Conservation (phyloP, 768 basidiomycete genomes). For the Hericium coralloides region DNA sequence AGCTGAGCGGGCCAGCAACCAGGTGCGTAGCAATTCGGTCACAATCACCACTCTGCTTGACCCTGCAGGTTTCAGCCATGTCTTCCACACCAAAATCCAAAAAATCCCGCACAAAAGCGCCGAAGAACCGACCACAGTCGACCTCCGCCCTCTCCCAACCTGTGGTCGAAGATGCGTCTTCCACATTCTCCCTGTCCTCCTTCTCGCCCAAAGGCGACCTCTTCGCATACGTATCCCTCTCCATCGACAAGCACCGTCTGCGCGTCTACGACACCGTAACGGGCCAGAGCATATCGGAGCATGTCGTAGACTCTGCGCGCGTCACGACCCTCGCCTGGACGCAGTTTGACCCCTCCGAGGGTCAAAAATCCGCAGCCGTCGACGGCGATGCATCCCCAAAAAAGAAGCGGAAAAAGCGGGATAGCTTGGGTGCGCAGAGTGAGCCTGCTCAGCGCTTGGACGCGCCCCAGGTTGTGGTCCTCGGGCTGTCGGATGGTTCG, state of each 20-base stretch:
- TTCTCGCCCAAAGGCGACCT: conserved; percentile 50
- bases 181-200: conserved; percentile 36
- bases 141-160: conserved; percentile 51
- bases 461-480: conserved; percentile 35
- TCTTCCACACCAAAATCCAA: conserved; percentile 36
- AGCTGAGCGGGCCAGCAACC: no score
- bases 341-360: conserved; percentile 23
- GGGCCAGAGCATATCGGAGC: conserved; percentile 48
- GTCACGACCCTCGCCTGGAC: conserved; percentile 50
- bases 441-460: conserved; percentile 18
- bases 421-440: conserved; percentile 20
- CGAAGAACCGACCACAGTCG: conserved; percentile 40
- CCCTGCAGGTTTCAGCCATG: conserved; percentile 20
- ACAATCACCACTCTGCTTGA: no score
- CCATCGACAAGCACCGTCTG: conserved; percentile 64
- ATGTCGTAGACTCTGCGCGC: conserved; percentile 45
- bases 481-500: conserved; percentile 57
- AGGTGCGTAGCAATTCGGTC: no score
- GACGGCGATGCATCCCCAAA: conserved; percentile 28
- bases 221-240: conserved; percentile 54
- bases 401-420: conserved; percentile 45
- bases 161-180: conserved; percentile 37
- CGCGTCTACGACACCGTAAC: conserved; percentile 53
- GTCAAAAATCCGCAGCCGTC: conserved; percentile 16
- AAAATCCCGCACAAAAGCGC: conserved; percentile 44